Conservation (phyloP, 352 stramenopile genomes). For the Phytophthora pisi region DNA sequence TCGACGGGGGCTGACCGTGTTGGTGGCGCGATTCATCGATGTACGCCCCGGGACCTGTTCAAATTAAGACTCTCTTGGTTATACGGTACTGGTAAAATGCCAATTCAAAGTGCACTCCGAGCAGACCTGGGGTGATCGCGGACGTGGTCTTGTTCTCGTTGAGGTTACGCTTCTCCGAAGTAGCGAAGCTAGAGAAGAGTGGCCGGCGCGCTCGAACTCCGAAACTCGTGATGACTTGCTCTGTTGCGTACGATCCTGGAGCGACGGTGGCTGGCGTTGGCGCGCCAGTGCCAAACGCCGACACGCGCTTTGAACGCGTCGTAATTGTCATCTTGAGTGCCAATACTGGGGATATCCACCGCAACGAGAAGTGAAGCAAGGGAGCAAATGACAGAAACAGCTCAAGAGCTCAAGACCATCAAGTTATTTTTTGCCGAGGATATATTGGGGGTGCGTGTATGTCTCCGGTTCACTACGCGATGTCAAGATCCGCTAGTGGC, state of each 20-base stretch:
- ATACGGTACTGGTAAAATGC: too few species aligned
- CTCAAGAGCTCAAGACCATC: conserved; percentile 1
- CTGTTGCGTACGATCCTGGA: conserved; percentile 64
- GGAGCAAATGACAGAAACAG: conserved; percentile 20
- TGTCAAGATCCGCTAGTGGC: conserved; percentile 39
- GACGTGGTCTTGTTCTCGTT: conserved; percentile 84
- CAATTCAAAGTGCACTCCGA: not conserved
- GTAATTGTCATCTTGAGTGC: conserved; percentile 69
- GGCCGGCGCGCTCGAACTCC: conserved; percentile 32
- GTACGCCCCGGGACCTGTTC: conserved; percentile 66
- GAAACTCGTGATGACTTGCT: conserved; percentile 63
- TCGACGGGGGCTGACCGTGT: conserved; percentile 39
- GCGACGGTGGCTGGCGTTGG: conserved; percentile 64
- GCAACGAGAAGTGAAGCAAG: conserved; percentile 8
- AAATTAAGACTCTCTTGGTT: not conserved
- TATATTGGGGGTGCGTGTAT: conserved; percentile 21
- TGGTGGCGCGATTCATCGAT: conserved; percentile 18
- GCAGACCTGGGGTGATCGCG: conserved; percentile 64
- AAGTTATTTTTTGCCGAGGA: conserved; percentile 3
- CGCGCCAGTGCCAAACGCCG: conserved; percentile 47
- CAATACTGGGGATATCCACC: not conserved
- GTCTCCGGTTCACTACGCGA: conserved; percentile 16
- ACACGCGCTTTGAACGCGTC: conserved; percentile 77
- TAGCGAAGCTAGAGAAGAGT: conserved; percentile 73
- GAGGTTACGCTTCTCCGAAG: conserved; percentile 72